Evolutionary conservation across 1,284 basidiomycete species (phyloP), one percentile per base, ranked within the genome.

Genomic region (Apiotrichum gracile): DNA sequence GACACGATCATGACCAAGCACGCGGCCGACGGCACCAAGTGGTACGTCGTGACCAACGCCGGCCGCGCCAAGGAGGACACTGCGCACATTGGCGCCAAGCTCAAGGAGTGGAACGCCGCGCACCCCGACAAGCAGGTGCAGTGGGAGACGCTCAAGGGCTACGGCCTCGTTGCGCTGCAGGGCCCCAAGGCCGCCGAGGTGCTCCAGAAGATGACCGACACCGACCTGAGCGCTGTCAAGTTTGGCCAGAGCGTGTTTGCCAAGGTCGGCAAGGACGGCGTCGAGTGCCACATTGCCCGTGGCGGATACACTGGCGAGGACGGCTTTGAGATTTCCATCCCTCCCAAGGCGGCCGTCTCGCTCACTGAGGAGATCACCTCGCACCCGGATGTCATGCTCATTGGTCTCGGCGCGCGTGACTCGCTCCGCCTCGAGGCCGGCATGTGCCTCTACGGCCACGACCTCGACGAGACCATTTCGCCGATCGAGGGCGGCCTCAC

Each of bases 281-380:
- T 89, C 61, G 84, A 86, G 62, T 80, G 91, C 54, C 96, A 97
- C 70, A 84, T 98, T 33, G 89, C 92, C 10, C 84, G 94, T n/a
- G 91, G 91, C 22, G 94, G 96, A 5, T 99, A 99, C 77, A 98
- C 96, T 0, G 94, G 96, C 31, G 96, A 99, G 76, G 94, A 99
- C 72, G 96, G 94, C 0, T 97, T 98, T 62, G 94, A 98, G 86
- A 91, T 97, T 65, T 96, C 91, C 3, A 87, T 97, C 43, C 89
- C 91, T 1, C 88, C 89, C 1, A 78, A 81, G 12, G 79, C 86
- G 45, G 86, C 91, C 0, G 79, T 84, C 8, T 81, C 82, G 7
- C 80, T 94, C 40, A 85, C 91, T 0, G 78, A 83, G 37, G 75
- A 87, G 19, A 80, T 97, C n/a, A 59, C 76, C 16, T 54, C 61